Conservation (phyloP, 2,329 filamentous ascomycete species). For the Cordyceps pruinosa region DNA sequence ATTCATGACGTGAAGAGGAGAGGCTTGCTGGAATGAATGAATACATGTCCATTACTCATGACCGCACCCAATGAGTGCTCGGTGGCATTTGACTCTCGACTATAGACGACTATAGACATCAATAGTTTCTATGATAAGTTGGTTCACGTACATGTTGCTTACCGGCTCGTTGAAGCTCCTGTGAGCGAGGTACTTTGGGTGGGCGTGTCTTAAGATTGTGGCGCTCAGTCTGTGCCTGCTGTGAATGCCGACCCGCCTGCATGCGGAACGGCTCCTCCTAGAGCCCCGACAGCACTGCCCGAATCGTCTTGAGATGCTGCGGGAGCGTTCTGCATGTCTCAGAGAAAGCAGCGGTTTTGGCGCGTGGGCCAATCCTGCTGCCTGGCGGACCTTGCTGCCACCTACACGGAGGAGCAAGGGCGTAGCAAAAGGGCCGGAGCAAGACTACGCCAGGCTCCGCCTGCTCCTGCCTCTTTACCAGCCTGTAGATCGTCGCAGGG, state of each 20-base stretch:
- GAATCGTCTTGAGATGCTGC: background rate
- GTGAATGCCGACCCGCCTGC: background rate
- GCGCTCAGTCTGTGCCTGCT: background rate
- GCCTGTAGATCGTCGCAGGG: background rate
- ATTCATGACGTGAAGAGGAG: background rate
- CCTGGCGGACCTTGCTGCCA: no score
- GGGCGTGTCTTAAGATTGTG: background rate
- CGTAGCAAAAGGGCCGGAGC: background rate
- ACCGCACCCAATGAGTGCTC: no score
- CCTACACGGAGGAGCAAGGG: no score
- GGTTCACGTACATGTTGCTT: background rate
- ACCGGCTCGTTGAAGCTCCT: background rate
- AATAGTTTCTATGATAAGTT: background rate
- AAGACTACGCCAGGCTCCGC: background rate
- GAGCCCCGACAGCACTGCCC: background rate
- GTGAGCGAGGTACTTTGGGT: background rate
- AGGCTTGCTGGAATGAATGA: background rate
- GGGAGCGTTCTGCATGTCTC: background rate
- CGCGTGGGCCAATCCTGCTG: no score
- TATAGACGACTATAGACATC: background rate
- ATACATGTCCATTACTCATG: background rate
- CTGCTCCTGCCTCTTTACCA: background rate
- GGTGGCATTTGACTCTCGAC: background rate
- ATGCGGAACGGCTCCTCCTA: background rate
- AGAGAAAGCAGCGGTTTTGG: background rate